These are phyloP conservation scores for Teunomyces tritomae DNA, from an alignment of 805 yeast genomes.

Conservation along the genomic window DNA sequence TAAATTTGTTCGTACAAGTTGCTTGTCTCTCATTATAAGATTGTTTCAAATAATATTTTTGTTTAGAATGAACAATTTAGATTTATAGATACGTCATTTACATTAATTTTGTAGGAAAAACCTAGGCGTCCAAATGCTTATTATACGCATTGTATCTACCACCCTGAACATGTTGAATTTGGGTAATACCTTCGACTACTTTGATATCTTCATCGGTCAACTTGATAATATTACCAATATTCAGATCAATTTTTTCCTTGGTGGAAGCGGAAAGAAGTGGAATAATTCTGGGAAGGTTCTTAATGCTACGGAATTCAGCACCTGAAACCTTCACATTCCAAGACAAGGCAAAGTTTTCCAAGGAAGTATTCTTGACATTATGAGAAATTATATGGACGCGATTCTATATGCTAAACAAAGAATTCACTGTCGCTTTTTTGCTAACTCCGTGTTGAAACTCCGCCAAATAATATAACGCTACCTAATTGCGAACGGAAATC, in stretches of 20 bases:
- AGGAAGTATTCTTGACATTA: conserved; percentile 44
- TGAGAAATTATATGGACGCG: conserved; percentile 10
- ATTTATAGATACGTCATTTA: too few relatives aligned
- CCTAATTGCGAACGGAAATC: too few relatives aligned
- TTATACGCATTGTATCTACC: conserved; percentile 45
- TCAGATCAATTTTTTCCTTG: conserved; percentile 56
- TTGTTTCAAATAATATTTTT: too few relatives aligned
- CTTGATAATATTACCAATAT: conserved; percentile 42
- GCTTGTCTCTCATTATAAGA: too few relatives aligned
- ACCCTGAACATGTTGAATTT: conserved; percentile 50
- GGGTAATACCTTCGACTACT: conserved; percentile 47
- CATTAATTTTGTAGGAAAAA: too few relatives aligned
- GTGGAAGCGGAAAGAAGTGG: conserved; percentile 83
- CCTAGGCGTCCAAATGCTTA: conserved; percentile 2
- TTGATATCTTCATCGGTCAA: conserved; percentile 58
- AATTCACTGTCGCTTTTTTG: too few relatives aligned
- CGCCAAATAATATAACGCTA: too few relatives aligned
- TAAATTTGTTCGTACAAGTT: too few relatives aligned
- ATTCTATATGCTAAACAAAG: too few relatives aligned
- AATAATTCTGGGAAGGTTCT: conserved; percentile 51
- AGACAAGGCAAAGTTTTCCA: conserved; percentile 50
- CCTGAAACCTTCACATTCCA: conserved; percentile 63
- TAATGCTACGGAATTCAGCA: conserved; percentile 41
- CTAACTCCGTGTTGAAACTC: too few relatives aligned
- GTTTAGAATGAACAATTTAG: too few relatives aligned